Evolutionary conservation across 1,284 basidiomycete species (phyloP).

Genomic region (Cutaneotrichosporon cyanovorans): DNA sequence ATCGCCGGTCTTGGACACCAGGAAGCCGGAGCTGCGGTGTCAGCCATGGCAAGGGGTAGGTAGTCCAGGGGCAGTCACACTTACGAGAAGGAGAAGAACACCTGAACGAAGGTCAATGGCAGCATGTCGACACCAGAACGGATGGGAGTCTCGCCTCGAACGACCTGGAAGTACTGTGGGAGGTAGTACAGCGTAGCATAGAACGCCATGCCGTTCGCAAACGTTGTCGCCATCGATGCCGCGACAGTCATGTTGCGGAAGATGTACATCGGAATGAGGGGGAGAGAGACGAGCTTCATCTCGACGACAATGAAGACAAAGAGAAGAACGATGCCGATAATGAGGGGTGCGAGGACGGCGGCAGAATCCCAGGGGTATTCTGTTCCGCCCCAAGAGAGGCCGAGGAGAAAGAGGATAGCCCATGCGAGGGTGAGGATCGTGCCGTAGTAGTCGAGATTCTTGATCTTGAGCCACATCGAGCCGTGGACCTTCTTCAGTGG

Average conservation of each 20-base stretch:
- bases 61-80: not conserved
- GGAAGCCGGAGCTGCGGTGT: conserved; percentile 47
- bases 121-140: conserved; percentile 57
- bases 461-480: conserved; percentile 53
- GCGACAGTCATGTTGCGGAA: conserved; percentile 61
- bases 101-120: conserved; percentile 58
- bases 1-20: conserved; percentile 59
- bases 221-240: conserved; percentile 61
- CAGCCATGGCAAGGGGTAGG: no score
- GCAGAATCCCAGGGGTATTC: conserved; percentile 60
- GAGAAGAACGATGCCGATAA: conserved; percentile 53
- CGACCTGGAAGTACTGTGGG: conserved; percentile 67
- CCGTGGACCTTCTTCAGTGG: conserved; percentile 63
- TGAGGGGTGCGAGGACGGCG: conserved; percentile 55
- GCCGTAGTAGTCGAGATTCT: conserved; percentile 60
- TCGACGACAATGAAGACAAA: conserved; percentile 62
- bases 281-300: conserved; percentile 59
- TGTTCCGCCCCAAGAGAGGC: conserved; percentile 65
- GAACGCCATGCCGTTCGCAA: conserved; percentile 52
- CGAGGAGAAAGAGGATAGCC: conserved; percentile 57
- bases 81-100: conserved; percentile 43
- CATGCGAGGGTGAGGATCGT: conserved; percentile 53
- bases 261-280: conserved; percentile 62
- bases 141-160: conserved; percentile 56
- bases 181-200: conserved; percentile 37